phyloP scores from a whole-genome alignment of 225 moss, liverwort and hornwort genomes.

The Takakia lepidozioides region DNA sequence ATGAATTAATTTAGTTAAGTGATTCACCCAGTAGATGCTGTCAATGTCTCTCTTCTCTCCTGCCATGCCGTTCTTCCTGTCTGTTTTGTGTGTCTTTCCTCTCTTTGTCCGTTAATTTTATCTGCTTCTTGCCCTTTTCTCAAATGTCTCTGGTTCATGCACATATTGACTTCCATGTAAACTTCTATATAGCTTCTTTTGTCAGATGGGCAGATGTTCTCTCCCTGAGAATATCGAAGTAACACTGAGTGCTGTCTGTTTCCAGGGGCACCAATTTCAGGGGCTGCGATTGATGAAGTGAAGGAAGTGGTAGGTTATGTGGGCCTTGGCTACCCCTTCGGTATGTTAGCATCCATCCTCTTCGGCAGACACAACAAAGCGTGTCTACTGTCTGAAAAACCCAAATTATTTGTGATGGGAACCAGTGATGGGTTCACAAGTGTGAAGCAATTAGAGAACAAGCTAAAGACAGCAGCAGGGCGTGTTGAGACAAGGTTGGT shows the following conservation, averaged over 20 bases:
- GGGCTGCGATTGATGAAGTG: conserved; percentile 57
- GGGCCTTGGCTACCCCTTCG: conserved; percentile 87
- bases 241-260: too few relatives aligned
- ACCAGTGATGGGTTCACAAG: conserved; percentile 89
- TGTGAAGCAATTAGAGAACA: conserved; percentile 80
- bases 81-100: too few relatives aligned
- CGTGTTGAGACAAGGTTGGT: conserved; percentile 77
- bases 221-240: too few relatives aligned
- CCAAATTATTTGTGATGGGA: conserved; percentile 93
- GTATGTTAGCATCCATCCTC: conserved; percentile 63
- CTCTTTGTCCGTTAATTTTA: too few relatives aligned
- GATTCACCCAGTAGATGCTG: too few relatives aligned
- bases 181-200: neutral
- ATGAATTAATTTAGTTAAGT: too few relatives aligned
- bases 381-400: conserved; percentile 64
- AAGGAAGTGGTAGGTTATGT: conserved; percentile 69
- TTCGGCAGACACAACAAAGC: conserved; percentile 78
- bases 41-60: too few relatives aligned
- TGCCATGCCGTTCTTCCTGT: too few relatives aligned
- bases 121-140: conserved; percentile 1
- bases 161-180: too few relatives aligned
- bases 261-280: conserved; percentile 88
- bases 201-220: too few relatives aligned
- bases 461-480: conserved; percentile 66
- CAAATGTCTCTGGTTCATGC: too few relatives aligned